phyloP scores from a whole-genome alignment of 75 land plant species.

The Selaginella tamariscina region DNA sequence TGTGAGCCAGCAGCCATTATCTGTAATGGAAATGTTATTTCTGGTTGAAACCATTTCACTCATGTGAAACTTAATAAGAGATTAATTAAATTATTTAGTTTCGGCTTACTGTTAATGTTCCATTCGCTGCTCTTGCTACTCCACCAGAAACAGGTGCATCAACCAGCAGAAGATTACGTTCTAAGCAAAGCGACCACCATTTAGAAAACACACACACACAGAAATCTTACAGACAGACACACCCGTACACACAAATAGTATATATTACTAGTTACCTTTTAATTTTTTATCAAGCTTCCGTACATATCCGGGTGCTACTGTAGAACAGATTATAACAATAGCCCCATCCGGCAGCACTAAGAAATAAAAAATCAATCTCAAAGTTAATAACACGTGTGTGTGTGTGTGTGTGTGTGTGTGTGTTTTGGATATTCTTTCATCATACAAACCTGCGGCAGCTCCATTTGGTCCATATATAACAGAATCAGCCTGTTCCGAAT shows the following conservation, averaged over 20 bases:
- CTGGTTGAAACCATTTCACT: no score
- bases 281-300: constrained; percentile 43
- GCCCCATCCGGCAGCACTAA: constrained; percentile 44
- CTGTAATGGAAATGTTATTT: constrained; percentile 38
- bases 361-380: constrained; percentile 2
- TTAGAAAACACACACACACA: constrained; percentile 2
- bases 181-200: constrained; percentile 6
- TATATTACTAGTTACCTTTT: constrained; percentile 33
- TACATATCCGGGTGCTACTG: constrained; percentile 33
- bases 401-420: not conserved
- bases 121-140: constrained; percentile 31
- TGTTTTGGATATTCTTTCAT: not conserved
- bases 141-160: constrained; percentile 50
- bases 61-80: no score
- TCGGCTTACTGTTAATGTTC: constrained; percentile 43
- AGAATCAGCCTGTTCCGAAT: constrained; percentile 49
- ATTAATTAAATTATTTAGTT: not conserved
- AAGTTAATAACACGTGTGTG: constrained; percentile 2
- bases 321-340: constrained; percentile 48
- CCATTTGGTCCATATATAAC: constrained; percentile 54
- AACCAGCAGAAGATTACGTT: constrained; percentile 21
- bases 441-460: constrained; percentile 32
- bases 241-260: not conserved
- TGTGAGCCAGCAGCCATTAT: constrained; percentile 48
- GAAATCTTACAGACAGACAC: not conserved